Percentiles rank a stretch among this genome's conserved stretches.
These are phyloP conservation scores for Globisporangium paroecandrum DNA, from an alignment of 352 stramenopile species.

Conservation along the genomic window DNA sequence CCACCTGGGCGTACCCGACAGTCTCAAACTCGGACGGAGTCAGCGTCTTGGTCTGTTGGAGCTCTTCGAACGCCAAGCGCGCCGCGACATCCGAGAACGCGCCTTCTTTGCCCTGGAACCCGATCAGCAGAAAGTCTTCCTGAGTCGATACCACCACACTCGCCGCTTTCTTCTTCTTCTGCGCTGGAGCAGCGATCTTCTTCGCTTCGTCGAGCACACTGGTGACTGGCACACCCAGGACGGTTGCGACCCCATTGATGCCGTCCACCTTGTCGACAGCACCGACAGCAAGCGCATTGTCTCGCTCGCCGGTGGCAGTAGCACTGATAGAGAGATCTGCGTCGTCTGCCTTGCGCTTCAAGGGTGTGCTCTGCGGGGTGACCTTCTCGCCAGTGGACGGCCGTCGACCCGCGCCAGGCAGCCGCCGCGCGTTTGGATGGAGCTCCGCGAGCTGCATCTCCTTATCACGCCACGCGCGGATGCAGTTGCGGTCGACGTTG, in stretches of 20 bases:
- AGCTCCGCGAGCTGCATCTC: slow-evolving; percentile 53
- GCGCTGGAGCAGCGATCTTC: not conserved
- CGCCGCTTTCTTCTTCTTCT: slow-evolving; percentile 11
- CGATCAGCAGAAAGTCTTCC: slow-evolving; percentile 53
- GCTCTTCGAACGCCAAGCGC: slow-evolving; percentile 50
- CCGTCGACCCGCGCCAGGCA: slow-evolving; percentile 49
- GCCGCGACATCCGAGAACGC: slow-evolving; percentile 71
- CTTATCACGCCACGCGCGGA: slow-evolving; percentile 64
- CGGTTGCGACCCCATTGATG: not conserved
- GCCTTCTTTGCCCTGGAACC: slow-evolving; percentile 69
- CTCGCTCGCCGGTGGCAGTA: slow-evolving; percentile 2
- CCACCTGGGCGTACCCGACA: slow-evolving; percentile 50
- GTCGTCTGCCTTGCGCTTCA: slow-evolving; percentile 24
- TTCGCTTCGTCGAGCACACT: not conserved
- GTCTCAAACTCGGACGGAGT: slow-evolving; percentile 55
- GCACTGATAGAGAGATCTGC: not conserved
- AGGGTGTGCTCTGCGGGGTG: not conserved
- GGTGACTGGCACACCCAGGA: not conserved
- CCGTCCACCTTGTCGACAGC: not conserved
- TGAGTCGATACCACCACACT: slow-evolving; percentile 16
- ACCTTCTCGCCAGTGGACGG: slow-evolving; percentile 18
- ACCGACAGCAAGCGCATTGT: not conserved
- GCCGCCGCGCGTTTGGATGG: slow-evolving; percentile 47
- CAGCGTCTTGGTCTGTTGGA: slow-evolving; percentile 41
- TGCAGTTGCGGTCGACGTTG: slow-evolving; percentile 73